A percentile compares a stretch with the other conserved stretches of the same genome.
phyloP scores from a whole-genome alignment of 148 eudicot genomes.

The Nepenthes mirabilis region DNA sequence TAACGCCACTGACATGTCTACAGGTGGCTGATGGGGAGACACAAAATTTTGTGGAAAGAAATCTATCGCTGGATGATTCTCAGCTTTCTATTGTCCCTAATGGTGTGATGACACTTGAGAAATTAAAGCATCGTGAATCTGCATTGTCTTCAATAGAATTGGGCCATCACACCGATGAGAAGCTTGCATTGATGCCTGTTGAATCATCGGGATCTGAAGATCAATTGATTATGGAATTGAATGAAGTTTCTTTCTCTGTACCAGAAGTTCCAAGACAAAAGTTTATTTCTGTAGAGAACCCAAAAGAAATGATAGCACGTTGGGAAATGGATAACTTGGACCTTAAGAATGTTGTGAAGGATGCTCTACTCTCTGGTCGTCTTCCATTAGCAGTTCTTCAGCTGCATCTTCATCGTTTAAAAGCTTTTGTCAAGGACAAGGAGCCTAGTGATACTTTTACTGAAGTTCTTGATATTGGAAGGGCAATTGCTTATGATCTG shows the following conservation, averaged over 20 bases:
- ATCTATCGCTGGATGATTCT: conserved; percentile 22
- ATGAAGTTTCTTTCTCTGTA: conserved; percentile 25
- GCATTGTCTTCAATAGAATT: conserved; percentile 15
- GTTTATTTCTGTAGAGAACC: conserved; percentile 46
- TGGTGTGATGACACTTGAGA: conserved; percentile 21
- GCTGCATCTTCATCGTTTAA: conserved; percentile 65
- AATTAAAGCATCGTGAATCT: conserved; percentile 24
- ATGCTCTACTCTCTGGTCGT: conserved; percentile 86
- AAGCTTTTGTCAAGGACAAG: conserved; percentile 29
- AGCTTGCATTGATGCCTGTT: conserved; percentile 45
- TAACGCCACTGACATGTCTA: conserved; percentile 8
- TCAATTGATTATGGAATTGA: conserved; percentile 20
- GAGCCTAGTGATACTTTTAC: conserved; percentile 65
- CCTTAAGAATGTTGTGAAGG: conserved; percentile 66
- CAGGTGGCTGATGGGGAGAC: conserved; percentile 44
- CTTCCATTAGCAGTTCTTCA: conserved; percentile 95
- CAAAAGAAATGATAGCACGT: conserved; percentile 91
- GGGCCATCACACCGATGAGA: conserved; percentile 25
- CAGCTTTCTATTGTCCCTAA: conserved; percentile 19
- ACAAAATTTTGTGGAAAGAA: conserved; percentile 19
- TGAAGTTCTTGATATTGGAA: conserved; percentile 88
- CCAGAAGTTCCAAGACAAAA: conserved; percentile 30
- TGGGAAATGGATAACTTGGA: conserved; percentile 81
- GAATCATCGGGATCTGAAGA: conserved; percentile 23
- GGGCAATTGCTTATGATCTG: conserved; percentile 79